Percentiles rank a stretch among this genome's conserved stretches.
Evolutionary conservation across 495 filamentous ascomycete species (phyloP).

Genomic region (Bombardia bombarda): DNA sequence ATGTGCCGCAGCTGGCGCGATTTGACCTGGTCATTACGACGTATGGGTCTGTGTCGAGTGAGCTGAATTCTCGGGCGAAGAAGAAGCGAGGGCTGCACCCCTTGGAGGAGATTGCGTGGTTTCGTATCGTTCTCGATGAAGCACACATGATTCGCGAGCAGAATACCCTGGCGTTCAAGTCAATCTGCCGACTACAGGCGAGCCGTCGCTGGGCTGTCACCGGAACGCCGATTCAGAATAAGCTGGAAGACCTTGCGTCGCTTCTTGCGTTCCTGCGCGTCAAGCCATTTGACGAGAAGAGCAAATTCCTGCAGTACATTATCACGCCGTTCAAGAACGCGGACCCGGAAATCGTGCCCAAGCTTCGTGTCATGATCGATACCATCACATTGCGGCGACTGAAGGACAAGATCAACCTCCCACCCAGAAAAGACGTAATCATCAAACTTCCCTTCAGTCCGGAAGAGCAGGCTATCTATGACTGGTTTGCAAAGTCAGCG

Average conservation of each 20-base stretch:
- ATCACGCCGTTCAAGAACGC: slow-evolving; percentile 72
- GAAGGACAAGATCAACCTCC: slow-evolving; percentile 84
- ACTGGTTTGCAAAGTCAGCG: slow-evolving; percentile 47
- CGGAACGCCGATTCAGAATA: slow-evolving; percentile 85
- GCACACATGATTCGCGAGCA: slow-evolving; percentile 90
- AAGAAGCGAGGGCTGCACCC: slow-evolving; percentile 54
- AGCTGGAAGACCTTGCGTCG: slow-evolving; percentile 81
- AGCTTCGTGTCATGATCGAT: slow-evolving; percentile 84
- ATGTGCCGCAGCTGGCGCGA: slow-evolving; percentile 56
- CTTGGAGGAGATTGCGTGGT: slow-evolving; percentile 74
- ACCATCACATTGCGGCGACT: slow-evolving; percentile 86
- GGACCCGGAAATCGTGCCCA: slow-evolving; percentile 72
- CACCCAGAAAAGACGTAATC: slow-evolving; percentile 62
- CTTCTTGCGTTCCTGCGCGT: slow-evolving; percentile 86
- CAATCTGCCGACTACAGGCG: slow-evolving; percentile 73
- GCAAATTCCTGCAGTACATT: slow-evolving; percentile 68
- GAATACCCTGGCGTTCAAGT: slow-evolving; percentile 68
- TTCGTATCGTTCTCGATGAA: slow-evolving; percentile 92
- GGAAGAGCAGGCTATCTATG: slow-evolving; percentile 46
- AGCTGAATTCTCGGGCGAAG: slow-evolving; percentile 54
- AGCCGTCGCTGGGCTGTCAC: slow-evolving; percentile 92
- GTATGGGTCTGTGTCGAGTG: slow-evolving; percentile 78
- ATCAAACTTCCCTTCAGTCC: slow-evolving; percentile 50
- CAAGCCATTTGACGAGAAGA: slow-evolving; percentile 74
- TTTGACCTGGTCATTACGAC: slow-evolving; percentile 88